A percentile compares a stretch with the other conserved stretches of the same genome.
Evolutionary conservation across 2,329 filamentous ascomycete genomes (phyloP).

Genomic region (Ceratocystis variospora): DNA sequence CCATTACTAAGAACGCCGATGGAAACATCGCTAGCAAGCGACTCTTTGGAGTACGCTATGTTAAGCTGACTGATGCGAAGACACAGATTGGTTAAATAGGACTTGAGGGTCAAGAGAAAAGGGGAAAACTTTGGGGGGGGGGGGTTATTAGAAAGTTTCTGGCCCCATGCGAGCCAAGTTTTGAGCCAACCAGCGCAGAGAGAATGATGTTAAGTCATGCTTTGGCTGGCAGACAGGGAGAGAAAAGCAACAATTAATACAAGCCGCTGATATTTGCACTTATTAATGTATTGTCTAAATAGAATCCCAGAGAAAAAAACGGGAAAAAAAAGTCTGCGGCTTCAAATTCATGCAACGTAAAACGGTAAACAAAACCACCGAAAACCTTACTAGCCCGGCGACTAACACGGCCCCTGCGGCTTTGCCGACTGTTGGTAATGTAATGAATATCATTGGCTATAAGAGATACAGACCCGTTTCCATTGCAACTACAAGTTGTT

Average conservation of each 20-base stretch:
- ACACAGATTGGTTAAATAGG: conserved; percentile 7
- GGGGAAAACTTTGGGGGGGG: not conserved
- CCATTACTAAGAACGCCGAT: conserved; percentile 55
- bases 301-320: not conserved
- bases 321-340: not conserved
- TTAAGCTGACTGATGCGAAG: conserved; percentile 61
- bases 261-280: not conserved
- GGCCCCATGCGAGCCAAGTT: no score
- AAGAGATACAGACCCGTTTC: not conserved
- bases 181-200: not conserved
- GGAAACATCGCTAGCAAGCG: conserved; percentile 42
- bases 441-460: not conserved
- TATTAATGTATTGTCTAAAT: not conserved
- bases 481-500: conserved; percentile 2
- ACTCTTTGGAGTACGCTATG: conserved; percentile 60
- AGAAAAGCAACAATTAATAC: not conserved
- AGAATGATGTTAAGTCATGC: not conserved
- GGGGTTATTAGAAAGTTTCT: not conserved
- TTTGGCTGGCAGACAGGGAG: not conserved
- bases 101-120: not conserved
- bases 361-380: not conserved
- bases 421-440: conserved; percentile 14
- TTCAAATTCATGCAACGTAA: not conserved
- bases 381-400: not conserved
- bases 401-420: not conserved